Evolutionary conservation across 768 basidiomycete species (phyloP), one percentile per base, ranked within the genome.

Genomic region (Mycena rosella): DNA sequence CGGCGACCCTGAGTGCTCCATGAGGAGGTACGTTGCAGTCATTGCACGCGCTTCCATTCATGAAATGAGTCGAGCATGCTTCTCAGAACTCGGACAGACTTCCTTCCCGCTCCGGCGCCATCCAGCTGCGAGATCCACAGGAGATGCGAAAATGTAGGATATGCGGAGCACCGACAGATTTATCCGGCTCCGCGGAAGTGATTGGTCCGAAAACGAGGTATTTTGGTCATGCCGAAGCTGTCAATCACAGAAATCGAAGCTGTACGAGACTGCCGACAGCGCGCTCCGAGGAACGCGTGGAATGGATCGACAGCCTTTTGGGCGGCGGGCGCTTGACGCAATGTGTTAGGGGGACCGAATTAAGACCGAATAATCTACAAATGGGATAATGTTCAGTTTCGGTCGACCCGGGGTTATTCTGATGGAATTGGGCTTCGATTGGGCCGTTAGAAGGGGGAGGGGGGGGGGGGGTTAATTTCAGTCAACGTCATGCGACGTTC

Each of bases 381-480:
- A 56, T 38, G 38, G 48, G 62, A 6, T 11, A 11, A 11, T 34
- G 32, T 34, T 5, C 11, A 34, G 44, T 27, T n/a, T n/a, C n/a
- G 62, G 44, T 27, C 53, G 45, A 38, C 10, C 10, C n/a, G 30
- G 5, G 20, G 38, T 7, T 38, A 38, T 38, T 38, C 42, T 40
- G 54, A 49, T 47, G 44, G 32, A 22, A 3, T 2, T 14, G 17
- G n/a, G 47, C 8, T 2, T 30, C n/a, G n/a, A n/a, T n/a, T n/a
- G n/a, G n/a, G n/a, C n/a, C n/a, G n/a, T n/a, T n/a, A n/a, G n/a
- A n/a, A n/a, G n/a, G n/a, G n/a, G n/a, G n/a, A n/a, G n/a, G n/a
- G n/a, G n/a, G n/a, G n/a, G n/a, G n/a, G n/a, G n/a, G n/a, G n/a
- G 47, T 51, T 49, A 57, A 65, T 58, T 59, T 22, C 63, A 42